A percentile compares a stretch with the other conserved stretches of the same genome.
Conservation (phyloP, 257 asterid species). For the Paulownia fortunei region DNA sequence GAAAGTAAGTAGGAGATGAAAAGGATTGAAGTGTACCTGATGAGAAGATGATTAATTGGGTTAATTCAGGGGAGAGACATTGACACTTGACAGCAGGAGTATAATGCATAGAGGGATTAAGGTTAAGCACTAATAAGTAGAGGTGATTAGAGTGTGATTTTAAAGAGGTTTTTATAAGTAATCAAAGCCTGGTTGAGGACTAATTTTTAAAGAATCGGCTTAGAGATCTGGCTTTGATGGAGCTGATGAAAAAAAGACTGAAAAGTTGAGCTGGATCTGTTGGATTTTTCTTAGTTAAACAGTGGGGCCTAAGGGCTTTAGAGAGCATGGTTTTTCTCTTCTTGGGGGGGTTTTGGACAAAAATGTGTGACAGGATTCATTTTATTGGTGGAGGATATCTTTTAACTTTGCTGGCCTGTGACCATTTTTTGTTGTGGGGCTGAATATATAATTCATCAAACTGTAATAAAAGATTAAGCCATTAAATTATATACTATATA, state of each 20-base stretch:
- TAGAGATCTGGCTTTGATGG: background rate
- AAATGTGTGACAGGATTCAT: too few species aligned
- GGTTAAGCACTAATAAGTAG: background rate
- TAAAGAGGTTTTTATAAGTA: background rate
- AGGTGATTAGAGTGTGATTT: conserved; percentile 9
- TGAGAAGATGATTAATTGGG: background rate
- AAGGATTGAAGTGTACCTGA: background rate
- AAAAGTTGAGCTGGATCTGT: background rate
- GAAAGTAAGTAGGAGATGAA: background rate
- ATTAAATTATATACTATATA: background rate
- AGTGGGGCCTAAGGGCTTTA: conserved; percentile 1
- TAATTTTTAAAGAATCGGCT: background rate
- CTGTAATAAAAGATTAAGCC: background rate
- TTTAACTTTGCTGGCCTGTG: background rate
- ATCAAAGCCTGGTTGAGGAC: background rate
- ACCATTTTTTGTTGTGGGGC: conserved; percentile 2
- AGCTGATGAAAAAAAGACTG: background rate
- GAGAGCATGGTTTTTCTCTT: background rate
- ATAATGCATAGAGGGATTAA: background rate
- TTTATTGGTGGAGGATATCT: background rate
- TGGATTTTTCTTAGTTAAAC: background rate
- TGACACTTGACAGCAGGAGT: background rate
- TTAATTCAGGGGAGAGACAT: background rate
- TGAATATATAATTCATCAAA: background rate
- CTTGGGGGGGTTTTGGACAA: background rate